Conservation (phyloP, 495 filamentous ascomycete species). For the Penicillium maclennaniae region DNA sequence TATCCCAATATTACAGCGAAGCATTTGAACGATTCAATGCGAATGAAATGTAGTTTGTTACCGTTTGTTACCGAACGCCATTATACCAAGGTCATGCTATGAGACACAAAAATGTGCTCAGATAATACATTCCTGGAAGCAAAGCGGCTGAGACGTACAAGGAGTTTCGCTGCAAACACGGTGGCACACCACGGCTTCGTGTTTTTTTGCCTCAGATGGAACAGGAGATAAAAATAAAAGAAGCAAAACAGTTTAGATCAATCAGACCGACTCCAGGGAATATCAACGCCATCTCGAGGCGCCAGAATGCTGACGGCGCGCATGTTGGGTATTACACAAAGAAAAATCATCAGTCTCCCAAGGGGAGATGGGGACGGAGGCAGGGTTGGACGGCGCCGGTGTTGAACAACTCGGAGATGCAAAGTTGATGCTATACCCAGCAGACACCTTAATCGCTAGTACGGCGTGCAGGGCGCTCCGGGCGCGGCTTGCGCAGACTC, state of each 20-base stretch:
- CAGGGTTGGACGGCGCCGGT: neutral
- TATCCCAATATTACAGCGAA: neutral
- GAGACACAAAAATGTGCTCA: neutral
- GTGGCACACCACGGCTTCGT: neutral
- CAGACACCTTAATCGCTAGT: conserved; percentile 26
- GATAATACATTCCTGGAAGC: neutral
- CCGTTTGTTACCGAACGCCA: neutral
- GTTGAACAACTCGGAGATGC: neutral
- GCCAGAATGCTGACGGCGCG: conserved; percentile 15
- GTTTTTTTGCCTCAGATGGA: neutral
- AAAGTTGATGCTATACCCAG: conserved; percentile 1
- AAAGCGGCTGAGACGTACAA: conserved; percentile 3
- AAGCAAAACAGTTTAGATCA: conserved; percentile 3
- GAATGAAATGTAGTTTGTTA: neutral
- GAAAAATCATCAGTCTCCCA: conserved; percentile 21
- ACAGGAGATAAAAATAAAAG: conserved; percentile 9
- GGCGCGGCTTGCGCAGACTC: conserved; percentile 65
- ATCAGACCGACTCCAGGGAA: conserved; percentile 16
- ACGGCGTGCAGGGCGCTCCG: conserved; percentile 45
- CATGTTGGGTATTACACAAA: conserved; percentile 31
- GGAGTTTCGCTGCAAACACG: neutral
- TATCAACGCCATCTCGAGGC: conserved; percentile 23
- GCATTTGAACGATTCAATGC: neutral
- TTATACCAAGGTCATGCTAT: neutral
- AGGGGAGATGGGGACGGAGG: conserved; percentile 5